Base-by-base conservation (phyloP, 2,329 filamentous ascomycete species). In the Elsinoe arachidis region DNA sequence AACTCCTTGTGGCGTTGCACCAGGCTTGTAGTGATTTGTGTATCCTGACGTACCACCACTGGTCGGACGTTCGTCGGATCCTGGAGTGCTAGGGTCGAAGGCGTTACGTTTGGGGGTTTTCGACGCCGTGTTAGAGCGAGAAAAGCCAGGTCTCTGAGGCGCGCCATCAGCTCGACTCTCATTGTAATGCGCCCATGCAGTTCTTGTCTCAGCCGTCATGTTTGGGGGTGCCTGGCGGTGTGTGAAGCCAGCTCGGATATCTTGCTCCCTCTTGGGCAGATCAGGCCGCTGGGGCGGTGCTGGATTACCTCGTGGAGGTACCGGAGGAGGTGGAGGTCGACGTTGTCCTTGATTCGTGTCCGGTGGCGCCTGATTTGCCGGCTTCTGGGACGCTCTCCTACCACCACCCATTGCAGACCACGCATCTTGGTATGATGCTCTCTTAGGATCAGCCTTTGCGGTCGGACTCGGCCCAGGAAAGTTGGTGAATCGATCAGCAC, bases 1-100 rank as follows among this genome's bases (percentile, higher is more conserved):
- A 10, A 14, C 14, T 10, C 14, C n/a, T 23, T 3, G 11, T 17
- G 41, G 10, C 10, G 21, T 54, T 38, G 53, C 39, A 2, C 35
- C 52, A 6, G 59, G 30, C 3, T 59, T 46, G 21, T 57, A 58
- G 26, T 30, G 51, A 37, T 57, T 47, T 21, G 52, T 60, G 54
- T 59, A 61, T 19, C 54, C 54, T 2, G 78, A 77, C 11, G 76
- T 78, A 58, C 76, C 75, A 26, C 63, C 61, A 34, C 49, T 53
- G 19, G 80, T 80, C 66, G 79, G 79, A 35, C 79, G 75, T 63
- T 84, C 81, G 64, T 84, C 81, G 35, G 76, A 79, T n/a, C 78
- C 80, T 33, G 80, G 74, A 5, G 74, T 75, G n/a, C 75, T 75
- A 17, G 82, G 80, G 57, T 82, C 78, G 64, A 83, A 85, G 3